Evolutionary conservation across 2,329 filamentous ascomycete genomes (phyloP).

Genomic region (Colletotrichum cereale): DNA sequence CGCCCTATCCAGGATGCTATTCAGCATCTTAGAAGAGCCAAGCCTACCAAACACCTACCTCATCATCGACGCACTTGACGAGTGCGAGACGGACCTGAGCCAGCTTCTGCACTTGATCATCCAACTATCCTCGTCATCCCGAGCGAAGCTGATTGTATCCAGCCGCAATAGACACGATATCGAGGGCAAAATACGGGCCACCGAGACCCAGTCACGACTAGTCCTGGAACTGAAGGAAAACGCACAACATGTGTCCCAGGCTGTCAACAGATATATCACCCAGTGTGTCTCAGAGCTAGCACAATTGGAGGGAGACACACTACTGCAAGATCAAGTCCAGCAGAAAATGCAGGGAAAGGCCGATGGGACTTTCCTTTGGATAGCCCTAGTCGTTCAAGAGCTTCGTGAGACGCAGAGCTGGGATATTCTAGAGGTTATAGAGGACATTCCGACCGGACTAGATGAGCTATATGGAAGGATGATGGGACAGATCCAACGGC

Average conservation of each 20-base stretch:
- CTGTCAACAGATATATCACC: conserved; percentile 52
- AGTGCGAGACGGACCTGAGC: too few relatives aligned
- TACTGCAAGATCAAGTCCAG: conserved; percentile 22
- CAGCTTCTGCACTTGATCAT: conserved; percentile 44
- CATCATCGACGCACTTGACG: too few relatives aligned
- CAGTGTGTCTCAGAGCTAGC: conserved; percentile 45
- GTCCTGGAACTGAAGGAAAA: conserved; percentile 52
- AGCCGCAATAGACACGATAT: conserved; percentile 58
- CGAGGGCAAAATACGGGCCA: conserved; percentile 47
- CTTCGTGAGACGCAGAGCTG: conserved; percentile 19
- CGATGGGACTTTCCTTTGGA: conserved; percentile 56
- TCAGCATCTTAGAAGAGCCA: conserved; percentile 5
- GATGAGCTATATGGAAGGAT: conserved; percentile 54
- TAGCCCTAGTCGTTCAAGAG: conserved; percentile 44
- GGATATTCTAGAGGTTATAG: too few relatives aligned
- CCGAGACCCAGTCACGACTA: conserved; percentile 44
- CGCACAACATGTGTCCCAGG: conserved; percentile 46
- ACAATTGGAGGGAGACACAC: conserved; percentile 20
- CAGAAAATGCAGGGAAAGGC: conserved; percentile 48
- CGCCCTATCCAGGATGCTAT: too few relatives aligned
- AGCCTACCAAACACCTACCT: too few relatives aligned
- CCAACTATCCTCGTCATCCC: conserved; percentile 7
- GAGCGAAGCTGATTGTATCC: conserved; percentile 58
- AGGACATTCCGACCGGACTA: conserved; percentile 49
- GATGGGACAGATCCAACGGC: conserved; percentile 44